Base-by-base conservation (phyloP, 768 basidiomycete genomes). In the Mycena olivaceomarginata region DNA sequence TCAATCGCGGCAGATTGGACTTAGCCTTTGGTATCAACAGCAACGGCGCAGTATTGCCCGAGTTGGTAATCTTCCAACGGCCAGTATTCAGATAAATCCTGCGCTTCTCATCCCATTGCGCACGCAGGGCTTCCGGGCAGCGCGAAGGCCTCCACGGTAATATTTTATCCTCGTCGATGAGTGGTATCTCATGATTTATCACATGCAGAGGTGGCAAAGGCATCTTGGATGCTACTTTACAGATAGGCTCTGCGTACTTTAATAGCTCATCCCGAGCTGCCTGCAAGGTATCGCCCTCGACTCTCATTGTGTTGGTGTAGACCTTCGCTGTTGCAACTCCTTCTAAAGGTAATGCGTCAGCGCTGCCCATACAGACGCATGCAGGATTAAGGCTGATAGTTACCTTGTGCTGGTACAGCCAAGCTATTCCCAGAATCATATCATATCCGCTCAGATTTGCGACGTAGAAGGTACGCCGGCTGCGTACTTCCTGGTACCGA, bases 361-460 rank as follows among this genome's bases (percentile, higher is more conserved):
- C 31, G 31, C 31, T 31, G 31, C 79, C 70, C 6, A 83, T 57
- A 6, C 51, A 70, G 0, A 83, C 77, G 1, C 76, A 46, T 9
- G 74, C 48, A 7, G 80, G 81, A 56, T 80, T 82, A 51, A 79
- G 79, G 2, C 81, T 78, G 5, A 82, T 53, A 4, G 70, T 57
- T 11, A 82, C 67, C 18, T 74, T 16, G 31, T 84, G 83, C 37
- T 84, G 82, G 37, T 70, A 83, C 5, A 84, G 45, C 62, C 84
- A 84, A 0, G 80, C 79, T 0, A 81, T 83, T 7, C 84, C 78
- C 0, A 85, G 73, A 16, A 84, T 82, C 4, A 82, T n/a, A 16
- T 87, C 81, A 43, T 86, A 85, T 4, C 68, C 76, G 0, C 84
- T 78, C 4, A 86, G 5, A 43, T 86, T 86, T 0, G 78, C 77